Evolutionary conservation across 1,284 basidiomycete genomes (phyloP).

Genomic region (Moesziomyces globuligerus): DNA sequence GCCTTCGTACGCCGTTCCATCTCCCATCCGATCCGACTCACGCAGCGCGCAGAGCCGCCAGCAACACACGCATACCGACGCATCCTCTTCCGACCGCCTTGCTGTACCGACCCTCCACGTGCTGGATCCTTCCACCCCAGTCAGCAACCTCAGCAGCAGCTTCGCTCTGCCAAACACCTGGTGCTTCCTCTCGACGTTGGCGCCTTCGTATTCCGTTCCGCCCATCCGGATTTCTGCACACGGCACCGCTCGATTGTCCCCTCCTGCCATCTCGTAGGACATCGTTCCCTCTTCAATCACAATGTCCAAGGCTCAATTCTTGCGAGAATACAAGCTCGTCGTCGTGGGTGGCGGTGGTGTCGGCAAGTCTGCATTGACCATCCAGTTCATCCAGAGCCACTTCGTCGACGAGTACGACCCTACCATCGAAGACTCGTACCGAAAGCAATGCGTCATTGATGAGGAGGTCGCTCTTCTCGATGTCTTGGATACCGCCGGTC

Average conservation of each 20-base stretch:
- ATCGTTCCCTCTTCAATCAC: neutral
- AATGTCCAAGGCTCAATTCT: conserved; percentile 75
- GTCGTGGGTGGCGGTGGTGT: conserved; percentile 98
- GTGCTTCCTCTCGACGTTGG: conserved; percentile 1
- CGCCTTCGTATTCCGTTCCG: too few species aligned
- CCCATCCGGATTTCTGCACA: too few species aligned
- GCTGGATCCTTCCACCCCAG: neutral
- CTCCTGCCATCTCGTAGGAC: neutral
- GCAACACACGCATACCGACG: neutral
- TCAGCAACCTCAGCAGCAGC: conserved; percentile 2
- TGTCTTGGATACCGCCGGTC: conserved; percentile 97
- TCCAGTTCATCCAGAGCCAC: conserved; percentile 92
- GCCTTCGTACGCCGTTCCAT: too few species aligned
- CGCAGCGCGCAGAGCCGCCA: too few species aligned
- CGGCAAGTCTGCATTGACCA: conserved; percentile 94
- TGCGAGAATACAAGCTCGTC: conserved; percentile 71
- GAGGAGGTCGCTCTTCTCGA: conserved; percentile 97
- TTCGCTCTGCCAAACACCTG: neutral
- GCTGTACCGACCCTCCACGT: too few species aligned
- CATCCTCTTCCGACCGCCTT: neutral
- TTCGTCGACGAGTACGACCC: conserved; percentile 99
- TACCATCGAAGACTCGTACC: conserved; percentile 79
- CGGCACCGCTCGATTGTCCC: too few species aligned
- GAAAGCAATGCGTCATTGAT: conserved; percentile 76
- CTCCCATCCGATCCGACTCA: too few species aligned